Evolutionary conservation across 148 eudicot genomes (phyloP).

Genomic region (Fagopyrum homotropicum): DNA sequence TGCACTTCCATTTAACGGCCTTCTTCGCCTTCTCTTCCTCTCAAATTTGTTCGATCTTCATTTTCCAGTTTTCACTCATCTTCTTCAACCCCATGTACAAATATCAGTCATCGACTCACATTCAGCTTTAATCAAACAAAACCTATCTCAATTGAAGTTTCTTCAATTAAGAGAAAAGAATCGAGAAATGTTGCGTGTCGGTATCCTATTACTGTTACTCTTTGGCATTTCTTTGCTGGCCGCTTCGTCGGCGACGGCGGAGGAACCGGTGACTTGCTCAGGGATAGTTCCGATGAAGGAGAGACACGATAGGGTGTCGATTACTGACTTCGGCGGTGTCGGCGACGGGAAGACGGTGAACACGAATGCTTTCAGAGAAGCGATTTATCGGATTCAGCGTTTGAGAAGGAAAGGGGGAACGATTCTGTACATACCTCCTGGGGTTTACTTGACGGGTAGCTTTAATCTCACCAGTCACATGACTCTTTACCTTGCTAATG

Average conservation of each 20-base stretch:
- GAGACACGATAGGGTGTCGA: constrained; percentile 53
- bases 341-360: constrained; percentile 84
- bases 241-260: neutral
- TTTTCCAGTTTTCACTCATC: neutral
- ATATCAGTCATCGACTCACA: neutral
- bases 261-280: constrained; percentile 49
- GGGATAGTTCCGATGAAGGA: constrained; percentile 65
- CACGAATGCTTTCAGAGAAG: constrained; percentile 72
- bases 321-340: constrained; percentile 76
- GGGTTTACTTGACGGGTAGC: constrained; percentile 63
- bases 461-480: constrained; percentile 88
- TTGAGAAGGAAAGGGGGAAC: constrained; percentile 66
- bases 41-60: neutral
- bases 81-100: neutral
- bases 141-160: neutral
- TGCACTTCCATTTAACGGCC: neutral
- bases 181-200: constrained; percentile 3
- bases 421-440: constrained; percentile 66
- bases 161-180: neutral
- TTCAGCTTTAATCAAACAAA: neutral
- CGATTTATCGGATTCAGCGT: constrained; percentile 58
- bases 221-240: neutral
- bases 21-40: neutral
- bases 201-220: neutral
- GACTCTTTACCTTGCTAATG: constrained; percentile 82